phyloP scores from a whole-genome alignment of 2,329 filamentous ascomycete species.

The Aspergillus brasiliensis region DNA sequence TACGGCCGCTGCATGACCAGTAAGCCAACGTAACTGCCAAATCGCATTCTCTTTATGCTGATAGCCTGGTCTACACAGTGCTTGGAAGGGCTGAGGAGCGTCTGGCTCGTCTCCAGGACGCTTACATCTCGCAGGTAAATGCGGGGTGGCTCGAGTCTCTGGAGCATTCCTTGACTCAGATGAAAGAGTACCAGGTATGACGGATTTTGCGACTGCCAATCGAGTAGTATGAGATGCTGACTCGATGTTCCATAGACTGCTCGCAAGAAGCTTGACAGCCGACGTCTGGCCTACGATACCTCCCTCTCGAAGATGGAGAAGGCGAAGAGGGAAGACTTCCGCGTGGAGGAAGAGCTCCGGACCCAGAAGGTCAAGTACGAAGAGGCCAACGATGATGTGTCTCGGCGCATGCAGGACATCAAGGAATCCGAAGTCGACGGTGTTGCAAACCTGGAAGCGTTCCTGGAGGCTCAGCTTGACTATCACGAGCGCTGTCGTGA shows the following conservation, averaged over 20 bases:
- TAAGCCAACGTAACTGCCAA: slow-evolving; percentile 42
- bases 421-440: slow-evolving; percentile 87
- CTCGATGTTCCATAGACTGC: slow-evolving; percentile 57
- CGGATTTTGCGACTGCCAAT: not conserved
- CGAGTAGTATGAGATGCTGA: slow-evolving; percentile 4
- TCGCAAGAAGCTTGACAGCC: slow-evolving; percentile 90
- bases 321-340: slow-evolving; percentile 89
- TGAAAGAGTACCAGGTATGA: slow-evolving; percentile 94
- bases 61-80: slow-evolving; percentile 45
- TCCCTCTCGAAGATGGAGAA: slow-evolving; percentile 90
- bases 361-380: slow-evolving; percentile 94
- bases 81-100: slow-evolving; percentile 87
- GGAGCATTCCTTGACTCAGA: slow-evolving; percentile 84
- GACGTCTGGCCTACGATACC: slow-evolving; percentile 87
- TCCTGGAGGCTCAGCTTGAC: slow-evolving; percentile 84
- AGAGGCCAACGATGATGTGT: slow-evolving; percentile 89
- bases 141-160: slow-evolving; percentile 88
- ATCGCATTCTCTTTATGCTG: not conserved
- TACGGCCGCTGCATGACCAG: slow-evolving; percentile 83
- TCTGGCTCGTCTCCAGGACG: slow-evolving; percentile 81
- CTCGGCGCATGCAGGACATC: slow-evolving; percentile 92
- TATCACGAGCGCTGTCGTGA: slow-evolving; percentile 91
- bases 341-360: slow-evolving; percentile 88
- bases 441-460: slow-evolving; percentile 74
- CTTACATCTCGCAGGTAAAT: slow-evolving; percentile 75